These are phyloP conservation scores for Erythrobasidium yunnanense DNA, from an alignment of 768 basidiomycete genomes.

Conservation along the genomic window DNA sequence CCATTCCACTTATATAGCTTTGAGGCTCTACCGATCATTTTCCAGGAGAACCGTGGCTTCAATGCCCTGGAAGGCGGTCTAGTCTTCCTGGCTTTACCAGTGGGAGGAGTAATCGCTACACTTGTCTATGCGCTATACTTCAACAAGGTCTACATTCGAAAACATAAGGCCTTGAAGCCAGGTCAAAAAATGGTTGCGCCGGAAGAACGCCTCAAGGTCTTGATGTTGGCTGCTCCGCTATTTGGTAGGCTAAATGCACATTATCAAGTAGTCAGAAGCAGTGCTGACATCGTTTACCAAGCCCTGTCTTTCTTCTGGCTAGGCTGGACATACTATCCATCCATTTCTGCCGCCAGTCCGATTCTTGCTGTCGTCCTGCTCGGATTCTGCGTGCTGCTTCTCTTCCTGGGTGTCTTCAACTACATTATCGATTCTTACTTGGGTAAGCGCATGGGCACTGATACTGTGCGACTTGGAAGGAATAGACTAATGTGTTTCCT, in stretches of 20 bases:
- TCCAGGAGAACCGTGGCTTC: constrained; percentile 34
- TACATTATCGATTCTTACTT: constrained; percentile 33
- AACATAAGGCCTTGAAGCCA: constrained; percentile 17
- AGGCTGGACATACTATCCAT: constrained; percentile 18
- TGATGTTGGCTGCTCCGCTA: constrained; percentile 12
- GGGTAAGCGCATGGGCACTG: too few species aligned
- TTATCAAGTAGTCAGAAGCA: too few species aligned
- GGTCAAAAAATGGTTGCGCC: constrained; percentile 17
- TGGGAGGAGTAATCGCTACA: constrained; percentile 30
- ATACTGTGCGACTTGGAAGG: too few species aligned
- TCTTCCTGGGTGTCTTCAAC: constrained; percentile 34
- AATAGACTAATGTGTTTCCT: too few species aligned
- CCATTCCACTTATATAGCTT: too few species aligned
- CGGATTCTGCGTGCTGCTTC: constrained; percentile 32
- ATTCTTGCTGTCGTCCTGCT: constrained; percentile 30
- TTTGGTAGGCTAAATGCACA: too few species aligned
- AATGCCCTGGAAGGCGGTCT: constrained; percentile 38
- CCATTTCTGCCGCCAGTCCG: constrained; percentile 28
- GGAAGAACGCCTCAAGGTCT: constrained; percentile 8
- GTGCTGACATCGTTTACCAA: too few species aligned
- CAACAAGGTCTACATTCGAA: constrained; percentile 33
- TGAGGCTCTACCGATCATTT: constrained; percentile 41
- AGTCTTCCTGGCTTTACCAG: constrained; percentile 25
- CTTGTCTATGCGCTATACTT: constrained; percentile 30
- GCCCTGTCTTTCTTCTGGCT: constrained; percentile 32